Conservation (phyloP, 805 yeast genomes). For the Myxozyma kluyveri region DNA sequence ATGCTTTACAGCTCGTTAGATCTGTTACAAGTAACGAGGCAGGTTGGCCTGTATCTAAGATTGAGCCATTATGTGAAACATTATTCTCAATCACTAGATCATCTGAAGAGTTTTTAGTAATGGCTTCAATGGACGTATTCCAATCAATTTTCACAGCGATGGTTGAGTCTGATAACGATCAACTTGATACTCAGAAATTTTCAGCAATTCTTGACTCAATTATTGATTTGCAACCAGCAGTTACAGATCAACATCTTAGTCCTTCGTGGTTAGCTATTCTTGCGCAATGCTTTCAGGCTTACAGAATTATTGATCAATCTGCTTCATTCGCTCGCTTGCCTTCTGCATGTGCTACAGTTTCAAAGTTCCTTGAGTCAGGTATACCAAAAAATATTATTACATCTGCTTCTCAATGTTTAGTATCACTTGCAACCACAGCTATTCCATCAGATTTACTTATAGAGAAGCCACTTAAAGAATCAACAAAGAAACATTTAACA, state of each 20-base stretch:
- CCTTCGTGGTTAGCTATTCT: slow-evolving; percentile 95
- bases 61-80: slow-evolving; percentile 72
- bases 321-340: slow-evolving; percentile 58
- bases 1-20: slow-evolving; percentile 70
- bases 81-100: slow-evolving; percentile 74
- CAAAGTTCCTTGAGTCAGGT: slow-evolving; percentile 67
- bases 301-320: slow-evolving; percentile 51
- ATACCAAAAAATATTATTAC: slow-evolving; percentile 55
- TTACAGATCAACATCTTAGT: slow-evolving; percentile 78
- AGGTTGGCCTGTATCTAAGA: slow-evolving; percentile 75
- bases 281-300: slow-evolving; percentile 70
- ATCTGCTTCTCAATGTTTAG: slow-evolving; percentile 83
- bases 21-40: slow-evolving; percentile 62
- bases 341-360: slow-evolving; percentile 52
- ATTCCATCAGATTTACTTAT: slow-evolving; percentile 61
- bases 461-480: slow-evolving; percentile 34
- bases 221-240: slow-evolving; percentile 74
- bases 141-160: slow-evolving; percentile 61
- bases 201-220: slow-evolving; percentile 64
- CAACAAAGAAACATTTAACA: slow-evolving; percentile 42
- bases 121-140: slow-evolving; percentile 78
- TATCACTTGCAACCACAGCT: slow-evolving; percentile 69
- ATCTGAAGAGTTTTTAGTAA: slow-evolving; percentile 79
- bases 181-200: slow-evolving; percentile 59
- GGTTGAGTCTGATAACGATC: slow-evolving; percentile 44